Evolutionary conservation across 139 green algal genomes (phyloP).

Genomic region (Volvox reticuliferus): DNA sequence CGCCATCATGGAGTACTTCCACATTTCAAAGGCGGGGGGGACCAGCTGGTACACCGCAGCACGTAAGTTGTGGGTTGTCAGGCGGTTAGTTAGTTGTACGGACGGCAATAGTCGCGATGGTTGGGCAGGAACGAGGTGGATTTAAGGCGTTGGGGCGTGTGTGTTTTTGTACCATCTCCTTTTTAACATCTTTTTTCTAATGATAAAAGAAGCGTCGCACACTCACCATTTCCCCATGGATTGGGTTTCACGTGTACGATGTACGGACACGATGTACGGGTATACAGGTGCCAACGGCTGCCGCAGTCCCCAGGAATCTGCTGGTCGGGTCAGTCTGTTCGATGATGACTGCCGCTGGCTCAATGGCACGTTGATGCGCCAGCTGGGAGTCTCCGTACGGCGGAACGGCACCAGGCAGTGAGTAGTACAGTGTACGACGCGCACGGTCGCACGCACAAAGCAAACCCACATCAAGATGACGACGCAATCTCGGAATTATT

Average conservation of each 20-base stretch:
- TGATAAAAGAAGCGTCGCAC: neutral
- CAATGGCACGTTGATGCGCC: neutral
- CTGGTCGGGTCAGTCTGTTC: neutral
- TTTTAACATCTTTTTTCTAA: neutral
- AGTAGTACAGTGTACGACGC: neutral
- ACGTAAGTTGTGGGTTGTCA: neutral
- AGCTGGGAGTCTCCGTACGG: neutral
- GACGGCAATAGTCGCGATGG: no score
- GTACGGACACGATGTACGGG: neutral
- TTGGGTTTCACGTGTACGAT: neutral
- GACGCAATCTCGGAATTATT: neutral
- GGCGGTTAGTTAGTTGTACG: neutral
- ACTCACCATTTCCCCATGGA: neutral
- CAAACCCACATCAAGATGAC: neutral
- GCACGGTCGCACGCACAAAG: neutral
- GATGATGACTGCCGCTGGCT: neutral
- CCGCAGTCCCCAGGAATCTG: neutral
- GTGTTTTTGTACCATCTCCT: neutral
- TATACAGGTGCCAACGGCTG: neutral
- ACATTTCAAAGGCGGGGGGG: conserved; percentile 1
- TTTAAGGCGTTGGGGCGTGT: neutral
- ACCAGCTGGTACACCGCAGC: neutral
- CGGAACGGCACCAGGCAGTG: neutral
- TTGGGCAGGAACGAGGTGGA: no score
- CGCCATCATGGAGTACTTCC: conserved; percentile 6